Conservation (phyloP, 2,329 filamentous ascomycete genomes). For the Aureobasidium uvarum region DNA sequence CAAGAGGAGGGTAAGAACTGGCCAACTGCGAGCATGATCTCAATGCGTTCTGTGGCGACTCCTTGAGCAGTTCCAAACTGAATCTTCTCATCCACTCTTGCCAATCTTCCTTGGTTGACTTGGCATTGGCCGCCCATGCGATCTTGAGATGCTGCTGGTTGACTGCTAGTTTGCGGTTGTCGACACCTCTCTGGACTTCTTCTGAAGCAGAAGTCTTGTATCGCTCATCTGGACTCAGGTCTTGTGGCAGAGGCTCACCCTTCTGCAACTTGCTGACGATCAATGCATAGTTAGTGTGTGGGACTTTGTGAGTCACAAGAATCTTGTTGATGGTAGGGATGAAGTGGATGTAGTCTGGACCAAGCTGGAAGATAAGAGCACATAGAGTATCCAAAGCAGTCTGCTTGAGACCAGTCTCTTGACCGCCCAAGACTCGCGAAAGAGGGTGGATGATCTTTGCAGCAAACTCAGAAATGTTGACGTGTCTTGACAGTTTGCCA, state of each 20-base stretch:
- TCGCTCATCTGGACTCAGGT: conserved; percentile 80
- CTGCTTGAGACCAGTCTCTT: conserved; percentile 70
- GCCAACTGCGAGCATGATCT: conserved; percentile 89
- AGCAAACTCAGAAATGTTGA: conserved; percentile 96
- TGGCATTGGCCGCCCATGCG: conserved; percentile 95
- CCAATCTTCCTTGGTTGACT: conserved; percentile 98
- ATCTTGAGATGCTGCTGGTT: conserved; percentile 97
- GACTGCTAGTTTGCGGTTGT: conserved; percentile 90
- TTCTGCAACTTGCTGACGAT: conserved; percentile 91
- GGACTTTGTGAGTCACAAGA: conserved; percentile 73
- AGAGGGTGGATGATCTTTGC: conserved; percentile 95
- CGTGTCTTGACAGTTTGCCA: conserved; percentile 88
- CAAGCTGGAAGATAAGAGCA: conserved; percentile 91
- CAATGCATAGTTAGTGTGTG: conserved; percentile 91
- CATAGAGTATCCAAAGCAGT: conserved; percentile 92
- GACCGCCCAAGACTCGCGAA: conserved; percentile 72
- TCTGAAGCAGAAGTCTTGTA: conserved; percentile 65
- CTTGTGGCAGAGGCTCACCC: conserved; percentile 90
- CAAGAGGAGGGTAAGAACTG: conserved; percentile 85
- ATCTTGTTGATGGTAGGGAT: conserved; percentile 88
- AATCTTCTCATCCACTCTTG: conserved; percentile 98
- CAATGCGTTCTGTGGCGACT: conserved; percentile 93
- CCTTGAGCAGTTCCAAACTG: conserved; percentile 89
- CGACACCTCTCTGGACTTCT: conserved; percentile 81
- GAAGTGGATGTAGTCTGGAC: conserved; percentile 93